Evolutionary conservation across 2,329 filamentous ascomycete species (phyloP), one percentile per base, ranked within the genome.

Genomic region (Talaromyces albobiverticillius): DNA sequence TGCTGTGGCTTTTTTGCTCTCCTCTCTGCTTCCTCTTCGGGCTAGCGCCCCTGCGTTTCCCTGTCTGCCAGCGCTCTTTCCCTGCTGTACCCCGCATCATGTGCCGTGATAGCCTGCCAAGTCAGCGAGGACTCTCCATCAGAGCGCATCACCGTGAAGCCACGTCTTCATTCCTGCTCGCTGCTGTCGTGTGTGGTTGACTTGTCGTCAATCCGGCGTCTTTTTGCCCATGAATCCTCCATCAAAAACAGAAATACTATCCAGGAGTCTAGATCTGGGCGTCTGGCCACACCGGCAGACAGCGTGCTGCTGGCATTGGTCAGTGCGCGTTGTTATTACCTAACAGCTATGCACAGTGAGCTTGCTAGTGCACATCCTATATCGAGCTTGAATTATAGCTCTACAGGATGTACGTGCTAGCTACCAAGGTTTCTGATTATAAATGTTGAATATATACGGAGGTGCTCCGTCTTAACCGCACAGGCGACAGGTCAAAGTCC

Each of bases 71-170:
- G n/a, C n/a, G n/a, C n/a, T n/a, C n/a, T n/a, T n/a, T 51, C 36
- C 29, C 23, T 50, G 48, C 50, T 52, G 50, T 52, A 52, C 50
- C 50, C 50, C 50, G 50, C 50, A 40, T 52, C 50, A 51, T 51
- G 49, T 45, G 49, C 48, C 38, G 26, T 6, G 3, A 13, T 26
- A 43, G 16, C 47, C 47, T 26, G 10, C 5, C 26, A n/a, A n/a
- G n/a, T n/a, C n/a, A n/a, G n/a, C n/a, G n/a, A n/a, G n/a, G n/a
- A n/a, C n/a, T n/a, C n/a, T n/a, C n/a, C n/a, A n/a, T n/a, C n/a
- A n/a, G n/a, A n/a, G n/a, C n/a, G n/a, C n/a, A n/a, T n/a, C n/a
- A n/a, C n/a, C n/a, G n/a, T n/a, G n/a, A n/a, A n/a, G n/a, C n/a
- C n/a, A n/a, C n/a, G n/a, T n/a, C n/a, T n/a, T n/a, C n/a, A n/a